phyloP scores from a whole-genome alignment of 2,329 filamentous ascomycete species.

The Cladosporium sp. region DNA sequence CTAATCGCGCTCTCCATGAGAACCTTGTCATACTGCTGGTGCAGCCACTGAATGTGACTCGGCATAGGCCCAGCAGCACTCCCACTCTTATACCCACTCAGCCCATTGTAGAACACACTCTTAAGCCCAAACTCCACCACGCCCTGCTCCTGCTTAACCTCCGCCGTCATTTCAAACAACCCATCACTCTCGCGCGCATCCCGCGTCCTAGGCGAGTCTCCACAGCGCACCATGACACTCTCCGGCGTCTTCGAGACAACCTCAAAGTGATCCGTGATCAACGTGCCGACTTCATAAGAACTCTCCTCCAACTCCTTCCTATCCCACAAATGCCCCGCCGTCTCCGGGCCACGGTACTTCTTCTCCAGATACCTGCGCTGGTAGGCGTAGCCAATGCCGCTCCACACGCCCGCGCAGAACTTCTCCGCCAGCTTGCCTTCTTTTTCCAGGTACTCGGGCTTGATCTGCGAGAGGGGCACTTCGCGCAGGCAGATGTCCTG shows the following conservation, averaged over 20 bases:
- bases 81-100: slow-evolving; percentile 30
- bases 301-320: slow-evolving; percentile 51
- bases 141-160: slow-evolving; percentile 54
- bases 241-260: slow-evolving; percentile 61
- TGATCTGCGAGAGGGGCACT: slow-evolving; percentile 60
- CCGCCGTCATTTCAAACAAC: slow-evolving; percentile 61
- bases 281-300: slow-evolving; percentile 59
- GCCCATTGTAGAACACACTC: slow-evolving; percentile 58
- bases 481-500: slow-evolving; percentile 62
- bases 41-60: slow-evolving; percentile 45
- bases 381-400: slow-evolving; percentile 50
- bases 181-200: slow-evolving; percentile 59
- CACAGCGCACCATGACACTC: slow-evolving; percentile 61
- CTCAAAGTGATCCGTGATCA: slow-evolving; percentile 68
- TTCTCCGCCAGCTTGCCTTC: slow-evolving; percentile 58
- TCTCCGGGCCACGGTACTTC: slow-evolving; percentile 55
- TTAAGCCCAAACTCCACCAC: slow-evolving; percentile 63
- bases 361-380: slow-evolving; percentile 57
- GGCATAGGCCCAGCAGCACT: slow-evolving; percentile 43
- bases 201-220: slow-evolving; percentile 58
- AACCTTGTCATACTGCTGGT: slow-evolving; percentile 54
- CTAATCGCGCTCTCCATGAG: slow-evolving; percentile 51
- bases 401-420: slow-evolving; percentile 66
- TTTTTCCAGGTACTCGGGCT: slow-evolving; percentile 60
- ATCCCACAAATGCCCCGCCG: slow-evolving; percentile 59